Evolutionary conservation across 345 rosid species (phyloP), one percentile per base, ranked within the genome.

Genomic region (Ceriops zippeliana): DNA sequence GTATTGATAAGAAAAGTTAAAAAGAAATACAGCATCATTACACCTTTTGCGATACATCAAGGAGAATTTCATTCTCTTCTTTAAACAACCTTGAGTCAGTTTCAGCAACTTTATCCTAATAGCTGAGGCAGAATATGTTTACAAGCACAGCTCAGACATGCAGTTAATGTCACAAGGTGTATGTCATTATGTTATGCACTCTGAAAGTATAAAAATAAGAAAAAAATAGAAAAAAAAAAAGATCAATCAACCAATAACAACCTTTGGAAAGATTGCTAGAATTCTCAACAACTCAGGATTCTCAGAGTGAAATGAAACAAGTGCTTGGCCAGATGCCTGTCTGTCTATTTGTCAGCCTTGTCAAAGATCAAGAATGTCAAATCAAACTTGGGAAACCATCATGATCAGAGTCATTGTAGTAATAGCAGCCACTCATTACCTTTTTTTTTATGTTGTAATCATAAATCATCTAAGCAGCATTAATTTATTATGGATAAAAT

Each of bases 71-170:
- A 96, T 75, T 76, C 81, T 86, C 84, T 90, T 82, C 78, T 86
- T 90, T 57, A 95, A 97, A 58, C 90, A 91, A 32, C 98, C 93
- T 52, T 86, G 78, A 64, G 90, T 91, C 74, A 95, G 75, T 96
- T 83, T 91, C 96, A n/a, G 92, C 90, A 62, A 96, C 96, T 83
- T 91, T 98, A 79, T 95, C 96, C 16, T 58, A 96, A 91, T 73
- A 95, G 72, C 69, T 87, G 72, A 58, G 96, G 99, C 52, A 87
- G 96, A 73, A 95, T 81, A 75, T 85, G 76, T 76, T 87, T 90
- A 17, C 93, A 86, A 20, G 96, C 99, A 58, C 90, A 95, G 87
- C 93, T 88, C 63, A 95, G 73, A 53, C 91, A 95, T 24, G 87
- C 76, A 26, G 93, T 90, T 71, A 91, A 83, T 58, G 93, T 90